phyloP scores from a whole-genome alignment of 2,329 filamentous ascomycete species.

The Didymosphaeria variabile region DNA sequence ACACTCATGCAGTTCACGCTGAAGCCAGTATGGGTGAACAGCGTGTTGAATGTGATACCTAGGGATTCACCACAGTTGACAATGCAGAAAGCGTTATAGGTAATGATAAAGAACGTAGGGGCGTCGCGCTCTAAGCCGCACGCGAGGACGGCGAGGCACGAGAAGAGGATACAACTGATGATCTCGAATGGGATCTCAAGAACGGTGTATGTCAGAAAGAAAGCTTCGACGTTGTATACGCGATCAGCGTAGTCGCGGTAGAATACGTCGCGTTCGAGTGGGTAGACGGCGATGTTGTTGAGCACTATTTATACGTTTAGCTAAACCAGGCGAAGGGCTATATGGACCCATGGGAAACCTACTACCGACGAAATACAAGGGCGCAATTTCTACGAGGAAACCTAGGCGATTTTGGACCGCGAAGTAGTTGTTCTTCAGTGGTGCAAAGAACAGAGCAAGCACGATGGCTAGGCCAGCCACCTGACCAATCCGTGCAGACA shows the following conservation, averaged over 20 bases:
- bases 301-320: slow-evolving; percentile 59
- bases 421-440: slow-evolving; percentile 73
- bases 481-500: slow-evolving; percentile 50
- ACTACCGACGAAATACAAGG: slow-evolving; percentile 76
- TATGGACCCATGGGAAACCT: slow-evolving; percentile 13
- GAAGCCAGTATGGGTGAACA: slow-evolving; percentile 78
- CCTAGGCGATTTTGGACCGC: slow-evolving; percentile 78
- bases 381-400: slow-evolving; percentile 75
- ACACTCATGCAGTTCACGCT: slow-evolving; percentile 77
- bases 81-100: slow-evolving; percentile 76
- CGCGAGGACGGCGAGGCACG: slow-evolving; percentile 69
- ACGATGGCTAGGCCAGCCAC: slow-evolving; percentile 49
- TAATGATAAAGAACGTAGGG: slow-evolving; percentile 71
- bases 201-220: slow-evolving; percentile 74
- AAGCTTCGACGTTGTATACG: slow-evolving; percentile 75
- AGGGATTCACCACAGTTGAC: slow-evolving; percentile 78
- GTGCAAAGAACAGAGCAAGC: slow-evolving; percentile 68
- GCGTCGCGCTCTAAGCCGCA: slow-evolving; percentile 70
- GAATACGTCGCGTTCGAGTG: slow-evolving; percentile 76
- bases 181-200: slow-evolving; percentile 79
- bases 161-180: slow-evolving; percentile 70
- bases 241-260: slow-evolving; percentile 79
- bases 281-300: slow-evolving; percentile 80
- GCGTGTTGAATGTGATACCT: slow-evolving; percentile 82
- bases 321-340: not conserved